A percentile compares a stretch with the other conserved stretches of the same genome.
Conservation (phyloP, 768 basidiomycete genomes). For the Rhizopogon roseolus region DNA sequence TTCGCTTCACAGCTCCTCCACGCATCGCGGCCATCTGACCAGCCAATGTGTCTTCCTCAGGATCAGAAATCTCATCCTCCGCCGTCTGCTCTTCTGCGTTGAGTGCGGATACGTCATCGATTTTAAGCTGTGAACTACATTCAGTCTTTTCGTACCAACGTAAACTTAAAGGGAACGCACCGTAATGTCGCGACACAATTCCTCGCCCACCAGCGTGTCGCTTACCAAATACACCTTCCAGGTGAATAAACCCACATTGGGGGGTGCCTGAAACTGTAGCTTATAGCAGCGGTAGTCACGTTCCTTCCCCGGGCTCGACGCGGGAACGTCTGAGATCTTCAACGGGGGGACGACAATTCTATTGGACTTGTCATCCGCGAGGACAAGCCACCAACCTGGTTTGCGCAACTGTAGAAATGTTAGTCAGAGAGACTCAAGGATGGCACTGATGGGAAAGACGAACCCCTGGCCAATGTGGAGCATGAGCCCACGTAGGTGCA, state of each 20-base stretch:
- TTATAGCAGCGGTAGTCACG: slow-evolving; percentile 80
- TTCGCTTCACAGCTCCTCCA: slow-evolving; percentile 79
- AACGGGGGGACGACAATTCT: slow-evolving; percentile 84
- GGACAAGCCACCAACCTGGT: slow-evolving; percentile 88
- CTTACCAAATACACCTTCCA: slow-evolving; percentile 86
- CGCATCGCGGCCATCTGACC: slow-evolving; percentile 98
- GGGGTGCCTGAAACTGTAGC: slow-evolving; percentile 93
- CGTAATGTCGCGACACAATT: slow-evolving; percentile 62
- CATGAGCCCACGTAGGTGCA: slow-evolving; percentile 70
- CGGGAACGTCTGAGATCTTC: slow-evolving; percentile 77
- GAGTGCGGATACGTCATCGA: slow-evolving; percentile 66
- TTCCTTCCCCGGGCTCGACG: slow-evolving; percentile 39
- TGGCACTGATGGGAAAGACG: slow-evolving; percentile 18
- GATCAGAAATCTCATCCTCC: slow-evolving; percentile 97
- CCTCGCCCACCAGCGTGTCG: slow-evolving; percentile 87
- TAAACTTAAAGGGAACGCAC: slow-evolving; percentile 38
- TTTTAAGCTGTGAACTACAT: slow-evolving; percentile 58
- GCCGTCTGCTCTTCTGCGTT: slow-evolving; percentile 51
- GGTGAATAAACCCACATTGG: slow-evolving; percentile 74
- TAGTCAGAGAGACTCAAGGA: slow-evolving; percentile 1
- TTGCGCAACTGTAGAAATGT: slow-evolving; percentile 61
- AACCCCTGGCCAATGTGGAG: slow-evolving; percentile 89
- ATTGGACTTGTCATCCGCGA: slow-evolving; percentile 83
- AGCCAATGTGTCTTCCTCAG: slow-evolving; percentile 92
- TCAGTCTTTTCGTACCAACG: background rate